phyloP scores from a whole-genome alignment of 202 grass and related monocot genomes.

The Dendrocalamus latiflorus region DNA sequence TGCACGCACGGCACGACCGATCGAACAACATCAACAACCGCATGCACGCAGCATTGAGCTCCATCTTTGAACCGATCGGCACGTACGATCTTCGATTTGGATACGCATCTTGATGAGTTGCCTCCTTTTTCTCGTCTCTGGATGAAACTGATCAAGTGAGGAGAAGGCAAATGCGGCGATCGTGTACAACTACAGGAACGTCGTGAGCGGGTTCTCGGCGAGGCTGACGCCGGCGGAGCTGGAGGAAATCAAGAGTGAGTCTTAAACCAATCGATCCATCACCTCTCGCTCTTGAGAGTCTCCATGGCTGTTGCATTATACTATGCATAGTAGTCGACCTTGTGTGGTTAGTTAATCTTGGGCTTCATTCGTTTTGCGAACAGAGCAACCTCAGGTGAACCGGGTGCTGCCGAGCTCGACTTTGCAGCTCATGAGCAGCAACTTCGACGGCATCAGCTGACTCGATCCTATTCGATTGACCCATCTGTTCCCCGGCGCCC shows the following conservation, averaged over 20 bases:
- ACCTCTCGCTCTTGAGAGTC: neutral
- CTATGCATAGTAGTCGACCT: too few relatives aligned
- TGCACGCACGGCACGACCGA: too few relatives aligned
- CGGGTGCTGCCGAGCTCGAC: conserved; percentile 37
- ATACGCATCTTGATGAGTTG: neutral
- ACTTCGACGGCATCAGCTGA: conserved; percentile 33
- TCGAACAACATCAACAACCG: neutral
- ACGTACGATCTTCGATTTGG: too few relatives aligned
- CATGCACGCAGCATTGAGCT: too few relatives aligned
- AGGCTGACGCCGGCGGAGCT: conserved; percentile 60
- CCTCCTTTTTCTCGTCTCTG: neutral
- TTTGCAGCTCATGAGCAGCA: conserved; percentile 44
- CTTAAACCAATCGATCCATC: neutral
- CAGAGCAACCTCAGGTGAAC: conserved; percentile 56
- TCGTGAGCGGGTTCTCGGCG: conserved; percentile 68
- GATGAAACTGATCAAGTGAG: conserved; percentile 30
- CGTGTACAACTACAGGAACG: conserved; percentile 68
- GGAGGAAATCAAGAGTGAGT: conserved; percentile 50
- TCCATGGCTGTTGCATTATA: too few relatives aligned
- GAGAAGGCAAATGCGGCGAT: conserved; percentile 47
- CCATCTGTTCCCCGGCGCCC: neutral
- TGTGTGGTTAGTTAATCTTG: too few relatives aligned
- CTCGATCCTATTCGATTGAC: too few relatives aligned
- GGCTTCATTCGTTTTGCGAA: neutral
- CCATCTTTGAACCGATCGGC: too few relatives aligned